Evolutionary conservation across 768 basidiomycete genomes (phyloP), one percentile per base, ranked within the genome.

Genomic region (Ramaria sp.): DNA sequence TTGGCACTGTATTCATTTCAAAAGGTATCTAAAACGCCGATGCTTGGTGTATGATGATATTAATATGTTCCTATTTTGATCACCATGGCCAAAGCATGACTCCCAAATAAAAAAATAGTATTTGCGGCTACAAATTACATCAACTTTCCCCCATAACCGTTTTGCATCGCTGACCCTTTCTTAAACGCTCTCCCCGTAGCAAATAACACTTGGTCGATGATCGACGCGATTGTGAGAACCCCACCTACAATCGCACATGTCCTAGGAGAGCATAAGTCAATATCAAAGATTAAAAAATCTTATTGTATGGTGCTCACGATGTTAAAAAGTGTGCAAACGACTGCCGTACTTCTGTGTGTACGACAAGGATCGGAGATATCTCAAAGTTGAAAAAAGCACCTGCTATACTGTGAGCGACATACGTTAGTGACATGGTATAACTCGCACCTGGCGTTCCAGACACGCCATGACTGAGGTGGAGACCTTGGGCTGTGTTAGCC

Each of bases 201-300:
- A 67, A 95, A 97, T 57, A 96, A 78, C 51, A 89, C 73, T 59
- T 88, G 81, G 69, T 98, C 96, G 52, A 97, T 62, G 13, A 99
- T 72, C 0, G 88, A 86, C 17, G 93, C 94, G 19, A 99, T 86
- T 4, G 96, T 99, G 59, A 99, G 73, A 3, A 98, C 94, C 63
- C 96, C 96, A 62, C 96, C 96, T 30, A 99, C 86, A 64, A 99
- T 97, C 1, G 96, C 96, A 67, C 93, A 96, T 24, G 93, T 94
- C 61, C 93, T 96, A 64, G 17, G 24, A 37, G 53, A 15, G 53
- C 56, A 27, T 39, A 22, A 51, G 30, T 59, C 33, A 57, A 13
- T 37, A 51, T 27, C 58, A 37, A 34, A 24, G 20, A 59, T 24
- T 54, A 24, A 53, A 12, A 52, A 12, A 59, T 7, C 19, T 15